phyloP scores from a whole-genome alignment of 2,329 filamentous ascomycete species.

The Neofusicoccum kwambonambiense region DNA sequence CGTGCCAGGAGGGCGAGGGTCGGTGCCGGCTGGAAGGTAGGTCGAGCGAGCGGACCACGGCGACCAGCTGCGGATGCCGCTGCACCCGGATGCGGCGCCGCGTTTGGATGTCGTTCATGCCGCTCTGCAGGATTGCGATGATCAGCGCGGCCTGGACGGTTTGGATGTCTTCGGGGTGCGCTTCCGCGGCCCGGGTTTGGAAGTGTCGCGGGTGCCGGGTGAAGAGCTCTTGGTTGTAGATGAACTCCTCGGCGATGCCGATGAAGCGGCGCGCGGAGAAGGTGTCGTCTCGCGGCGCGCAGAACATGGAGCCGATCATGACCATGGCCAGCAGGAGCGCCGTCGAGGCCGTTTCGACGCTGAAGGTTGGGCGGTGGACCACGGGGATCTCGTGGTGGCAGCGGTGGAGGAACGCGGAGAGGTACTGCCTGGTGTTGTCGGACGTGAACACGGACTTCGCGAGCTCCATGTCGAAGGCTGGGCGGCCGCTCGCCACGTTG shows the following conservation, averaged over 20 bases:
- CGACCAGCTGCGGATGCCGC: neutral
- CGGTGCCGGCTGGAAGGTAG: neutral
- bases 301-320: neutral
- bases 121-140: neutral
- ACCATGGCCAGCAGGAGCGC: neutral
- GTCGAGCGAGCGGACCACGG: neutral
- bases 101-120: neutral
- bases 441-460: neutral
- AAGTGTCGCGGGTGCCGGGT: too few relatives aligned
- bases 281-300: neutral
- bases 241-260: neutral
- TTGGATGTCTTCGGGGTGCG: neutral
- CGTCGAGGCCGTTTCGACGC: neutral
- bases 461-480: neutral
- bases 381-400: slow-evolving; percentile 10
- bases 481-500: neutral
- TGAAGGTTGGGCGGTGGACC: neutral
- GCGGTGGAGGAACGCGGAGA: slow-evolving; percentile 14
- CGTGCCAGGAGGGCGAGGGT: neutral
- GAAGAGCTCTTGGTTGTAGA: neutral
- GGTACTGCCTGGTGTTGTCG: slow-evolving; percentile 10
- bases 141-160: neutral
- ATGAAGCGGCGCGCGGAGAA: neutral
- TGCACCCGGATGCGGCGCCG: neutral
- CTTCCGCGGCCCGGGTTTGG: neutral